phyloP scores from a whole-genome alignment of 345 rosid species.

The Sapria himalayana region DNA sequence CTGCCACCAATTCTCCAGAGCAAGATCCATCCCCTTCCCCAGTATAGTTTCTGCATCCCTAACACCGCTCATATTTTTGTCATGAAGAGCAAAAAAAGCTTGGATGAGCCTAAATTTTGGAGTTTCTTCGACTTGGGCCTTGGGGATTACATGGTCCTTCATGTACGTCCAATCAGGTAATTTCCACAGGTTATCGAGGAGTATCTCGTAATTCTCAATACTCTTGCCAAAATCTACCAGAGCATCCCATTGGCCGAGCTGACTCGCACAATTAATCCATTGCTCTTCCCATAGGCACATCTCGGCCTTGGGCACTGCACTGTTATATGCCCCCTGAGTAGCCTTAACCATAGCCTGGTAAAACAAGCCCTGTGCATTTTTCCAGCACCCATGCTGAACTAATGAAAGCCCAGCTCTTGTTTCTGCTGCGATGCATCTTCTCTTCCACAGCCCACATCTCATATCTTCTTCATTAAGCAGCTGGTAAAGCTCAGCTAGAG shows the following conservation, averaged over 20 bases:
- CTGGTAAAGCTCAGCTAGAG: slow-evolving; percentile 89
- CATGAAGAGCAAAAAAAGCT: slow-evolving; percentile 86
- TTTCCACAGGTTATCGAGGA: slow-evolving; percentile 93
- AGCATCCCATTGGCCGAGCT: slow-evolving; percentile 98
- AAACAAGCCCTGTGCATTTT: slow-evolving; percentile 79
- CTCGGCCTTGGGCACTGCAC: slow-evolving; percentile 96
- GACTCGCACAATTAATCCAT: slow-evolving; percentile 85
- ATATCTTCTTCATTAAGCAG: slow-evolving; percentile 94
- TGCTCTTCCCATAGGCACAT: slow-evolving; percentile 99
- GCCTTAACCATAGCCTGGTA: slow-evolving; percentile 98
- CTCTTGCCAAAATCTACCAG: slow-evolving; percentile 83
- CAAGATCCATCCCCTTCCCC: slow-evolving; percentile 90
- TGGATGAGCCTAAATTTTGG: slow-evolving; percentile 87
- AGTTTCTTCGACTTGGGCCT: slow-evolving; percentile 99
- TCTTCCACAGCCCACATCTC: slow-evolving; percentile 98
- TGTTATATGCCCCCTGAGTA: slow-evolving; percentile 93
- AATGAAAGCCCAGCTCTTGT: slow-evolving; percentile 93
- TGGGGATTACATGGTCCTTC: slow-evolving; percentile 91
- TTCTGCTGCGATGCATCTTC: slow-evolving; percentile 81
- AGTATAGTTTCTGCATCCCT: slow-evolving; percentile 86
- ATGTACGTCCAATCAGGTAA: slow-evolving; percentile 82
- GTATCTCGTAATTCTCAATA: slow-evolving; percentile 80
- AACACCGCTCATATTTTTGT: slow-evolving; percentile 51
- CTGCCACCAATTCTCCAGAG: slow-evolving; percentile 97
- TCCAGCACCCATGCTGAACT: slow-evolving; percentile 98